A percentile compares a stretch with the other conserved stretches of the same genome.
Evolutionary conservation across 2,329 filamentous ascomycete species (phyloP).

Genomic region (Torrubiella hemipterigena): DNA sequence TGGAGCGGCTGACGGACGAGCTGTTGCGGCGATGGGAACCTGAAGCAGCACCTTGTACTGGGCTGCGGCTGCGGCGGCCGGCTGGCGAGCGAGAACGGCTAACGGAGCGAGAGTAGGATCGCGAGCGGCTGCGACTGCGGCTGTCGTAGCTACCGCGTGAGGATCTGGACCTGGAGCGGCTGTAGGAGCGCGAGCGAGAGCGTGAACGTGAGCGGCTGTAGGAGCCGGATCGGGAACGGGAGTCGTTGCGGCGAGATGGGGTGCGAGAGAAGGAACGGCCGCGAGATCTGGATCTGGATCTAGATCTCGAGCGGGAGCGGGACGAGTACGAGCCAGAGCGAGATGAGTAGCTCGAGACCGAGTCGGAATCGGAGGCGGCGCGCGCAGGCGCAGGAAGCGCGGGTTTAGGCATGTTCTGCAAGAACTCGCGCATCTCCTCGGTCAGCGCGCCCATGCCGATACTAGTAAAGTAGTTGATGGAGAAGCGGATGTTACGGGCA

Average conservation of each 20-base stretch:
- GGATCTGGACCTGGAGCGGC: neutral
- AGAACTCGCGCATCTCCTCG: conserved; percentile 83
- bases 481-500: conserved; percentile 82
- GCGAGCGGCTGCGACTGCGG: neutral
- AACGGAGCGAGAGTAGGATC: conserved; percentile 11
- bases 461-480: conserved; percentile 98
- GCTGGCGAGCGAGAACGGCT: conserved; percentile 11
- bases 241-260: conserved; percentile 12
- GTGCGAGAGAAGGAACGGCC: conserved; percentile 17
- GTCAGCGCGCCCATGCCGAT: conserved; percentile 93
- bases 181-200: conserved; percentile 4
- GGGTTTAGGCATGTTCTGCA: conserved; percentile 84
- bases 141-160: conserved; percentile 5
- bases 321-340: conserved; percentile 50
- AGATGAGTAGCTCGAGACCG: conserved; percentile 68
- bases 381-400: conserved; percentile 55
- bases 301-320: conserved; percentile 37
- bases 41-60: conserved; percentile 10
- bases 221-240: conserved; percentile 16
- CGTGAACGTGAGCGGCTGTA: conserved; percentile 18
- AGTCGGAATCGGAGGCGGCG: conserved; percentile 54
- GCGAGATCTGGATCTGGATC: conserved; percentile 29
- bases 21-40: conserved; percentile 16
- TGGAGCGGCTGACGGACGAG: conserved; percentile 19
- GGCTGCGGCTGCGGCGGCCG: conserved; percentile 12